phyloP scores from a whole-genome alignment of 164 flowering plant genomes.

The Vitis rotundifolia region DNA sequence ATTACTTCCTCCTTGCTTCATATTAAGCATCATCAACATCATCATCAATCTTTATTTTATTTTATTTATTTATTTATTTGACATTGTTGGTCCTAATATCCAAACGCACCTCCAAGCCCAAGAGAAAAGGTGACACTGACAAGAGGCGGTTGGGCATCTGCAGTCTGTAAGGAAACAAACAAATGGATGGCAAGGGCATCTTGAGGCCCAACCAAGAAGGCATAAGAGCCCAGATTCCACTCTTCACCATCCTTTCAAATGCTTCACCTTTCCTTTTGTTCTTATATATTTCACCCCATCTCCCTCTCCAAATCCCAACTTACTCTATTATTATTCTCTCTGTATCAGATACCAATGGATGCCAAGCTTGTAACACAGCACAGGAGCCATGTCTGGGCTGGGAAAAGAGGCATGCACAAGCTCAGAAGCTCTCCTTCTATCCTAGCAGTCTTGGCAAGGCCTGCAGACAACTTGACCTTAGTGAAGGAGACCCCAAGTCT shows the following conservation, averaged over 20 bases:
- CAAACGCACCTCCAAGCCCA: too few species aligned
- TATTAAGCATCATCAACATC: too few species aligned
- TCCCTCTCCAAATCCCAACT: not conserved
- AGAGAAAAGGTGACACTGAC: too few species aligned
- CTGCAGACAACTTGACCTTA: slow-evolving; percentile 15
- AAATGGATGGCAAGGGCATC: too few species aligned
- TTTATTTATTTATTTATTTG: too few species aligned
- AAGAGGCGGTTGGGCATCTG: too few species aligned
- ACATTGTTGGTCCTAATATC: too few species aligned
- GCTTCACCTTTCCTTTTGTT: slow-evolving; percentile 6
- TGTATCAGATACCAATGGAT: slow-evolving; percentile 21
- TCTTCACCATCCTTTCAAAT: not conserved
- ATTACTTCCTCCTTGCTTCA: too few species aligned
- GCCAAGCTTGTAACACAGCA: slow-evolving; percentile 19
- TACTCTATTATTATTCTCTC: not conserved
- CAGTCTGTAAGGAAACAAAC: too few species aligned
- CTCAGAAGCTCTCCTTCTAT: slow-evolving; percentile 1
- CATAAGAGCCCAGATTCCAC: too few species aligned
- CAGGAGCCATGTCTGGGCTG: slow-evolving; percentile 4
- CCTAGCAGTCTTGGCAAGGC: slow-evolving; percentile 37
- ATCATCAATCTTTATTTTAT: too few species aligned
- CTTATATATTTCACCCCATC: not conserved
- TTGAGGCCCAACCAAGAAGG: too few species aligned
- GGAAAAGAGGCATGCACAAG: not conserved
- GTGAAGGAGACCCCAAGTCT: slow-evolving; percentile 5